Evolutionary conservation across 371 early-diverging fungal genomes (phyloP).

Genomic region (Lichtheimia ramosa): DNA sequence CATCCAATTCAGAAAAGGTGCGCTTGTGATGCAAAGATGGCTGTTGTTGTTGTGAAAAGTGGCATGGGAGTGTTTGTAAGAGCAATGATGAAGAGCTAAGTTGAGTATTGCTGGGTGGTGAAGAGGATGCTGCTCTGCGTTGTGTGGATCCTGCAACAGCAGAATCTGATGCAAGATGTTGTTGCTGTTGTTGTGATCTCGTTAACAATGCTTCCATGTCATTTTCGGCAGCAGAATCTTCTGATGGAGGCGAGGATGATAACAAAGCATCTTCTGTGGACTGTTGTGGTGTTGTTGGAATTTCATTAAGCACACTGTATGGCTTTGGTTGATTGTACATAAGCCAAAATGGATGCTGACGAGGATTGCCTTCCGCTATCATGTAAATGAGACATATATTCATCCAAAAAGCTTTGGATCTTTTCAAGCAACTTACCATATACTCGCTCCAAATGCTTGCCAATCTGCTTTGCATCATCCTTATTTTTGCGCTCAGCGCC

Average conservation of each 20-base stretch:
- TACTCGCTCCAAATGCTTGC: slow-evolving; percentile 57
- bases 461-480: slow-evolving; percentile 61
- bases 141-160: slow-evolving; percentile 2
- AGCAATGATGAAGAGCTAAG: background rate
- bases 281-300: slow-evolving; percentile 18
- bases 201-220: background rate
- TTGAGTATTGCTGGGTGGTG: background rate
- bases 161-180: too few relatives aligned
- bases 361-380: slow-evolving; percentile 19
- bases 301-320: slow-evolving; percentile 31
- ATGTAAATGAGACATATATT: too few relatives aligned
- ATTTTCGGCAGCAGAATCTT: background rate
- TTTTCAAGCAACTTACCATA: slow-evolving; percentile 36
- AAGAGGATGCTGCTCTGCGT: background rate
- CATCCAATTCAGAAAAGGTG: background rate
- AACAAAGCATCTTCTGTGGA: slow-evolving; percentile 1
- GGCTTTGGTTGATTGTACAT: slow-evolving; percentile 40
- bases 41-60: background rate
- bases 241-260: background rate
- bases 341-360: slow-evolving; percentile 23
- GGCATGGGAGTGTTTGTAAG: background rate
- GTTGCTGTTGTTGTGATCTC: background rate
- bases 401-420: too few relatives aligned
- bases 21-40: background rate
- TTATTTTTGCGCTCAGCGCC: slow-evolving; percentile 67